Percentiles rank a stretch among this genome's conserved stretches.
Conservation (phyloP, 352 stramenopile genomes). For the Phytophthora lateralis region DNA sequence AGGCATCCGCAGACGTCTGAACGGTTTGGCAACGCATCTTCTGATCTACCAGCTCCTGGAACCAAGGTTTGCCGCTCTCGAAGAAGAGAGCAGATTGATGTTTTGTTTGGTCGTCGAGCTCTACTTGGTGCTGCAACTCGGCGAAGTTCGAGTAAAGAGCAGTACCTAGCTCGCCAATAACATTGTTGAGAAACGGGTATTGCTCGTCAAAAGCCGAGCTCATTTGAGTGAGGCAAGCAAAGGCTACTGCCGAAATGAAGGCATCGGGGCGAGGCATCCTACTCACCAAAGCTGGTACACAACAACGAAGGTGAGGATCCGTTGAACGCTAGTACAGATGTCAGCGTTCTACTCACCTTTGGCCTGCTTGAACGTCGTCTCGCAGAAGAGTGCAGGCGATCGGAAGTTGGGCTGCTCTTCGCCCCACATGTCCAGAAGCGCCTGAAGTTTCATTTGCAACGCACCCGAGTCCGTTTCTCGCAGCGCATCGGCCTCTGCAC, state of each 20-base stretch:
- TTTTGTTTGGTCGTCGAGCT: conserved; percentile 5
- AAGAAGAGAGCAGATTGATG: conserved; percentile 51
- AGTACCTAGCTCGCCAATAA: conserved; percentile 45
- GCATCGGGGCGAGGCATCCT: conserved; percentile 57
- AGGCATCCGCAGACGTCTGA: conserved; percentile 17
- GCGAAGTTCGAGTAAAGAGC: conserved; percentile 52
- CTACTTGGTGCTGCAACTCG: conserved; percentile 24
- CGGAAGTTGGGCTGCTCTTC: conserved; percentile 54
- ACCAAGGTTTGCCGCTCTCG: conserved; percentile 56
- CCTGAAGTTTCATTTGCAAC: conserved; percentile 49
- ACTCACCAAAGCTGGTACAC: conserved; percentile 35
- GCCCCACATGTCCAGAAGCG: conserved; percentile 60
- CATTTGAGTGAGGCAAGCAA: conserved; percentile 58
- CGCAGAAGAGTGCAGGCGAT: conserved; percentile 64
- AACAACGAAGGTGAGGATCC: neutral
- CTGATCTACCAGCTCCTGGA: conserved; percentile 39
- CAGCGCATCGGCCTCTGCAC: conserved; percentile 3
- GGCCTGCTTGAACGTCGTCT: conserved; percentile 61
- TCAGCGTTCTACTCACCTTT: conserved; percentile 43
- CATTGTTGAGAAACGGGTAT: conserved; percentile 51
- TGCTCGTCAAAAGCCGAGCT: conserved; percentile 44
- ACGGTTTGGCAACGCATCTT: conserved; percentile 32
- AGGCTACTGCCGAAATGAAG: conserved; percentile 58
- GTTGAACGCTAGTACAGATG: neutral
- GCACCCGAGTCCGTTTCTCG: conserved; percentile 26